Conservation (phyloP, 1,139 yeast genomes). For the Blastobotrys buckinghamii region DNA sequence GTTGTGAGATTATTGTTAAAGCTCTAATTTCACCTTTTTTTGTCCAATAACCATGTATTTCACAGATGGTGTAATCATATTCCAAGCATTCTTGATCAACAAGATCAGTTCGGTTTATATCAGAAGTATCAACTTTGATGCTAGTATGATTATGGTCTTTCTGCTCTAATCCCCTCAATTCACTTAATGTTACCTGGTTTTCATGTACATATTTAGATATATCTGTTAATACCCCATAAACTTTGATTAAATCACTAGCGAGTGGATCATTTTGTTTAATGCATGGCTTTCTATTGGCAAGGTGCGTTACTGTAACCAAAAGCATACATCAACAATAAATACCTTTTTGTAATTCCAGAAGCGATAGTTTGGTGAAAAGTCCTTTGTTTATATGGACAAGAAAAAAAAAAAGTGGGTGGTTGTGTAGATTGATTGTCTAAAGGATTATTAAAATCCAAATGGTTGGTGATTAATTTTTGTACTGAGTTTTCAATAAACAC, state of each 20-base stretch:
- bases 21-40: neutral
- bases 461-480: too few species aligned
- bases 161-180: neutral
- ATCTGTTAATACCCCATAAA: conserved; percentile 3
- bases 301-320: conserved; percentile 4
- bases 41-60: conserved; percentile 10
- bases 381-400: too few species aligned
- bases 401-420: too few species aligned
- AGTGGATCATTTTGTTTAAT: too few species aligned
- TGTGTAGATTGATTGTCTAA: too few species aligned
- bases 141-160: neutral
- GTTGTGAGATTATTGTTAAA: neutral
- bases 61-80: neutral
- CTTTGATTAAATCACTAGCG: conserved; percentile 4
- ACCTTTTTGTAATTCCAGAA: too few species aligned
- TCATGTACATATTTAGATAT: neutral
- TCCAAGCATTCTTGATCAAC: neutral
- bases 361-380: too few species aligned
- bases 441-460: too few species aligned
- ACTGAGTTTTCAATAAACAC: too few species aligned
- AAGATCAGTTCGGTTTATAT: neutral
- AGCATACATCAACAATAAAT: conserved; percentile 6
- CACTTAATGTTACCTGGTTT: neutral
- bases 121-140: neutral
- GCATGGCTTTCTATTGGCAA: neutral